Base-by-base conservation (phyloP, 257 asterid species). In the Solanum boliviense region DNA sequence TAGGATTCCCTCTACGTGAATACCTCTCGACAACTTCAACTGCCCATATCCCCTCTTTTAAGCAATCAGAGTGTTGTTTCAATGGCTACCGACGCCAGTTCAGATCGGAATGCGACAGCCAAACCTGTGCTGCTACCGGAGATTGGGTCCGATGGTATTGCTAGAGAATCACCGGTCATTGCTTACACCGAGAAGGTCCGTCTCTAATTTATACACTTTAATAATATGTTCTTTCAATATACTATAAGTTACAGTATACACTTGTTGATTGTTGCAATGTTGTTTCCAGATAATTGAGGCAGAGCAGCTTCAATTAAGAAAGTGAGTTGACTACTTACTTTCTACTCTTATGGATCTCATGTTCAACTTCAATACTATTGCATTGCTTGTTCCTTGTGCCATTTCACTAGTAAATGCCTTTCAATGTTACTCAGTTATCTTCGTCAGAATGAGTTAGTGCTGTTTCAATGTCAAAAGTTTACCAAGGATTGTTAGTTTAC, bases 141-240 rank as follows among this genome's bases (percentile, higher is more conserved):
- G 93, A 97, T 97, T 93, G 99, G 98, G 78, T 96, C 99, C 44
- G 99, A 95, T 89, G 99, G 99, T 46, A 84, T 96, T 68, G 94
- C 93, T 34, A 93, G 94, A 18, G 98, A 97, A 88, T 88, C 93
- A 86, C 97, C 98, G 9, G 93, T 89, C 89, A 97, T 97, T 88
- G 95, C 99, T 84, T 96, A 97, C 93, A 92, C 99, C 67, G 98
- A 96, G 82, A 92, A 90, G 98, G 99, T 94, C 25, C 32, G 71
- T 7, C 46, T n/a, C 81, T 86, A 11, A 46, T 81, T 44, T 41
- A 79, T 79, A 79, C 27, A 46, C 85, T 81, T 18, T 7, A 75
- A 36, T 2, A 44, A 46, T 46, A 6, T 18, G 85, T 46, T 41
- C 68, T 46, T 46, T 46, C 29, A 18, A 29, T 81, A 9, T 18